These are phyloP conservation scores for Podospora fimiseda DNA, from an alignment of 495 filamentous ascomycete genomes.

Conservation along the genomic window DNA sequence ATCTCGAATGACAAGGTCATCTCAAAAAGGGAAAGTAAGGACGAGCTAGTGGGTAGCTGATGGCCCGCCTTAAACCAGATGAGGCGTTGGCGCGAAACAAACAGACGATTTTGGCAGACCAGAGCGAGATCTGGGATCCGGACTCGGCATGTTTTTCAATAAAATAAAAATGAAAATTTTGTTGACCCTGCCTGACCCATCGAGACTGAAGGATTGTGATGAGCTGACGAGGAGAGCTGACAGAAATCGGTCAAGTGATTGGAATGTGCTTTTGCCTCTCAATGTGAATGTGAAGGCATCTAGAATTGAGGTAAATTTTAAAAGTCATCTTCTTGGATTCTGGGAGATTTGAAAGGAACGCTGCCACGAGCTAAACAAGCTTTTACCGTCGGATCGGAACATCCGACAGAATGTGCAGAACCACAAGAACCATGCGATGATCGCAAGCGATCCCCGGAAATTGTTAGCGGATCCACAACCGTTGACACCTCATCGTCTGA, in stretches of 20 bases:
- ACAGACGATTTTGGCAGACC: too few relatives aligned
- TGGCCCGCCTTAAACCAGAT: neutral
- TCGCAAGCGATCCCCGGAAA: neutral
- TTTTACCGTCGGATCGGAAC: neutral
- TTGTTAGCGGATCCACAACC: neutral
- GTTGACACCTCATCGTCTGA: neutral
- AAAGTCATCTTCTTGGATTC: neutral
- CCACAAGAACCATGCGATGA: neutral
- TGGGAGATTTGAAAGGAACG: neutral
- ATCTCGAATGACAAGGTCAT: too few relatives aligned
- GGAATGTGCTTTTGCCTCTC: too few relatives aligned
- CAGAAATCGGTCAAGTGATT: too few relatives aligned
- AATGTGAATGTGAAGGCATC: too few relatives aligned
- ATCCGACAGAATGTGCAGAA: too few relatives aligned
- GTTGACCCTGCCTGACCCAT: too few relatives aligned
- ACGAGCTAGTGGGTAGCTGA: neutral
- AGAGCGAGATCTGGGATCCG: neutral
- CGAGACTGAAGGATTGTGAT: too few relatives aligned
- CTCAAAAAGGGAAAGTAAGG: neutral
- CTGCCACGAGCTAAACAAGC: neutral
- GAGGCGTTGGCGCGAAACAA: neutral
- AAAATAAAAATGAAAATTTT: too few relatives aligned
- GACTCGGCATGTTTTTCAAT: too few relatives aligned
- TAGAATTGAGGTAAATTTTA: too few relatives aligned
- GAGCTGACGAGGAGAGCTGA: too few relatives aligned